Evolutionary conservation across 2,329 filamentous ascomycete genomes (phyloP).

Genomic region (Venturia asperata): DNA sequence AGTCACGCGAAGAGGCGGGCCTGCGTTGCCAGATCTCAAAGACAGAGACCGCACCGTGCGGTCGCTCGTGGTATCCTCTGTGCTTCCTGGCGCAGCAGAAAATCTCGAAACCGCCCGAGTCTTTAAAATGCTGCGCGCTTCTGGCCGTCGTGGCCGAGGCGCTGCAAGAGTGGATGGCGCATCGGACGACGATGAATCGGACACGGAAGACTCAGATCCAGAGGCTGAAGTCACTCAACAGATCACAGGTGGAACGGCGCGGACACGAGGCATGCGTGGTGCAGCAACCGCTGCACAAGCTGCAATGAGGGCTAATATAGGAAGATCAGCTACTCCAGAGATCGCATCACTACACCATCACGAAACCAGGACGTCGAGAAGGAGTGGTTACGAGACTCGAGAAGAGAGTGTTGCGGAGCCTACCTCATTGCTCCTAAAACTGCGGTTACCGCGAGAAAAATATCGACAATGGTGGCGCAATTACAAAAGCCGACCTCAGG

Average conservation of each 20-base stretch:
- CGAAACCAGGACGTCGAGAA: conserved; percentile 61
- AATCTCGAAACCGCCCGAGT: conserved; percentile 77
- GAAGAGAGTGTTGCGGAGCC: conserved; percentile 74
- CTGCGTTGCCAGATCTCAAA: conserved; percentile 89
- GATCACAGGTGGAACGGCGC: conserved; percentile 64
- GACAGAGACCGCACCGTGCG: conserved; percentile 89
- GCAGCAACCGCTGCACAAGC: conserved; percentile 81
- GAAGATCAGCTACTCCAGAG: conserved; percentile 88
- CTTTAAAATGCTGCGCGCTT: conserved; percentile 56
- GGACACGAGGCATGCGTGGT: conserved; percentile 81
- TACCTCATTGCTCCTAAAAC: conserved; percentile 57
- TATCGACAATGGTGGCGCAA: conserved; percentile 60
- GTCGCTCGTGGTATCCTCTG: conserved; percentile 84
- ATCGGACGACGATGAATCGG: conserved; percentile 86
- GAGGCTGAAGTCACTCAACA: conserved; percentile 43
- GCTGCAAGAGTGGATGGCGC: conserved; percentile 60
- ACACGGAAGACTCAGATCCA: conserved; percentile 71
- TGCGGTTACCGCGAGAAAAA: conserved; percentile 66
- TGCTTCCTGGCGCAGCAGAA: conserved; percentile 77
- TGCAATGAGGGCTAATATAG: conserved; percentile 67
- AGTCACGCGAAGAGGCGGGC: conserved; percentile 86
- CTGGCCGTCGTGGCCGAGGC: conserved; percentile 46
- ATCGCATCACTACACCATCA: conserved; percentile 55
- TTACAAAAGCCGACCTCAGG: conserved; percentile 36
- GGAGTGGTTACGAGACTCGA: conserved; percentile 55